phyloP scores from a whole-genome alignment of 2,329 filamentous ascomycete genomes.

The Cryphonectria japonica region DNA sequence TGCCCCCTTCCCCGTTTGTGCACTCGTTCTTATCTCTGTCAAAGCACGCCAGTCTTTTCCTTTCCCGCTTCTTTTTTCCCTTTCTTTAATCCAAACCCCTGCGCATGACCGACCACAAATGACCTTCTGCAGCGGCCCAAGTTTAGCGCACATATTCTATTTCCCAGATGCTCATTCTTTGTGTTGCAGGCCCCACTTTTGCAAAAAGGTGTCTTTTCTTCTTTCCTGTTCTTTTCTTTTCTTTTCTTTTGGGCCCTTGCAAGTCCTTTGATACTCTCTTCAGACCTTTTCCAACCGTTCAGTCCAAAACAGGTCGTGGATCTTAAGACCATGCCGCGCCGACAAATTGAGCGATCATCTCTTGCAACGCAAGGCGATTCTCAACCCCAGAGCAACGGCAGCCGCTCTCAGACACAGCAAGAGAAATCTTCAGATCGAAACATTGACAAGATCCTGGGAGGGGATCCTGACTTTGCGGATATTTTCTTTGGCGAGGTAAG shows the following conservation, averaged over 20 bases:
- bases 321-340: conserved; percentile 17
- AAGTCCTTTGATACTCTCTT: background rate
- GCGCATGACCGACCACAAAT: background rate
- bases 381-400: background rate
- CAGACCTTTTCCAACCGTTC: background rate
- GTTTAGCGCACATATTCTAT: conserved; percentile 2
- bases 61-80: background rate
- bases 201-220: background rate
- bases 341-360: conserved; percentile 7
- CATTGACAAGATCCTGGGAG: conserved; percentile 5
- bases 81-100: background rate
- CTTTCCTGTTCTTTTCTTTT: background rate
- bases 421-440: background rate
- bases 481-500: conserved; percentile 26
- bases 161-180: background rate
- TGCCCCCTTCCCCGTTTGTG: background rate
- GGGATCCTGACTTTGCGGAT: conserved; percentile 15
- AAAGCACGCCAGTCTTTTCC: background rate
- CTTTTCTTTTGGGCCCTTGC: background rate
- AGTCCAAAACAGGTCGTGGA: background rate
- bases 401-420: conserved; percentile 6
- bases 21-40: background rate
- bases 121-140: background rate
- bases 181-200: background rate
- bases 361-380: background rate